Evolutionary conservation across 164 flowering plant genomes (phyloP), one percentile per base, ranked within the genome.

Genomic region (Magnolia changhungtana): DNA sequence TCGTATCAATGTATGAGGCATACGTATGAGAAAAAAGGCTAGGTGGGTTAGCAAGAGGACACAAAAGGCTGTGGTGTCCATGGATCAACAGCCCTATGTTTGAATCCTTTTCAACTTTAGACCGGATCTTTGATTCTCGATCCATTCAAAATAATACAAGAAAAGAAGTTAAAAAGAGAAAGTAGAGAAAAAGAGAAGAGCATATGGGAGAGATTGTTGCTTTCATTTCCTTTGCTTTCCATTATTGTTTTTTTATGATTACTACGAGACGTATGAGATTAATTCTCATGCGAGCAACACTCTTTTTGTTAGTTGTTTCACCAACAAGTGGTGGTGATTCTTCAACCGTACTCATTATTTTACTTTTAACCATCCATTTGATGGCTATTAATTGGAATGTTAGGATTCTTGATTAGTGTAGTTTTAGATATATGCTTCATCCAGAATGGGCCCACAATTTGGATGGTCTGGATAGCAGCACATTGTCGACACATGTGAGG

Each of bases 61-160:
- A 55, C 18, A 55, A 55, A 55, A 16, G 61, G 13, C 18, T 55
- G 16, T 55, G 61, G 61, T 55, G 61, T 68, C 20, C 1, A 29
- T 27, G 31, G 31, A 68, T 29, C 49, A 68, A 68, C 71, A 18
- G 71, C 71, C 71, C 31, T 7, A 7, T 29, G 19, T 68, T 7
- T 18, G 19, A 23, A 16, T 16, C 19, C 29, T 67, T 64, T 64
- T n/a, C 21, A n/a, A 64, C 67, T 64, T 64, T 64, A 64, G 67
- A 64, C 67, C 67, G 24, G 70, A 24, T 31, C 50, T 67, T 67
- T 31, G 45, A 13, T 68, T 29, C n/a, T 7, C 45, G n/a, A 68
- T 68, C 50, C 71, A 31, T 68, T 68, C 71, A 31, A 68, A 29
- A 31, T 8, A 51, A 68, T 24, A 68, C 71, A 20, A 65, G 68